Evolutionary conservation across 345 rosid species (phyloP).

Genomic region (Bruguiera gymnorhiza): DNA sequence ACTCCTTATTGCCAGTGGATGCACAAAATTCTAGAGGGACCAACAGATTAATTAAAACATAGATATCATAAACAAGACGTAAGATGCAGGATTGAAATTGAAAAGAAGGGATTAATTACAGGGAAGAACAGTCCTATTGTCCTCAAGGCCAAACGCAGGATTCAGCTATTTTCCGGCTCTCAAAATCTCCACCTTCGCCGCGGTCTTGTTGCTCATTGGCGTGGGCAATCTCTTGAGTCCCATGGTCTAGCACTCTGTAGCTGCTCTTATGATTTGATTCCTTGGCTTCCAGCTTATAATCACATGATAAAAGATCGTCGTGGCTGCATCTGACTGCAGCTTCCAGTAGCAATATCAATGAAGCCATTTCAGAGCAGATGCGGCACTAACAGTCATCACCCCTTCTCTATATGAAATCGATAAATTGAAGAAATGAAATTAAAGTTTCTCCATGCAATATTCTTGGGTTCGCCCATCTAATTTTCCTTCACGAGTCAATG

Average conservation of each 20-base stretch:
- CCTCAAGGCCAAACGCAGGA: conserved; percentile 12
- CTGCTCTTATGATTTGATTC: neutral
- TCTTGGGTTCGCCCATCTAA: conserved; percentile 1
- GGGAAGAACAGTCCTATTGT: neutral
- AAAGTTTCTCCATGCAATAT: neutral
- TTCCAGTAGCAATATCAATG: neutral
- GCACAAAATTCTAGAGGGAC: too few species aligned
- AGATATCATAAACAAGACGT: neutral
- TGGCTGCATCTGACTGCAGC: neutral
- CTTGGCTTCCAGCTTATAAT: too few species aligned
- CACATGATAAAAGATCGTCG: neutral
- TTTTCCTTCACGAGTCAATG: neutral
- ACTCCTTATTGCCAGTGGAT: neutral
- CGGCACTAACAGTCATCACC: too few species aligned
- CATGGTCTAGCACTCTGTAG: neutral
- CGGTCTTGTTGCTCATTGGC: neutral
- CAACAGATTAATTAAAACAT: neutral
- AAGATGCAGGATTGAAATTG: neutral
- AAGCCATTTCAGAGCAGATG: too few species aligned
- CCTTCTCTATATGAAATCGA: neutral
- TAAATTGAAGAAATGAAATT: neutral
- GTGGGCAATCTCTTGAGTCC: neutral
- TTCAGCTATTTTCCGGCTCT: conserved; percentile 12
- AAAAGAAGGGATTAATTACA: neutral
- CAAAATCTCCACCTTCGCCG: neutral